A percentile compares a stretch with the other conserved stretches of the same genome.
phyloP scores from a whole-genome alignment of 2,329 filamentous ascomycete genomes.

The Fonsecaea erecta region DNA sequence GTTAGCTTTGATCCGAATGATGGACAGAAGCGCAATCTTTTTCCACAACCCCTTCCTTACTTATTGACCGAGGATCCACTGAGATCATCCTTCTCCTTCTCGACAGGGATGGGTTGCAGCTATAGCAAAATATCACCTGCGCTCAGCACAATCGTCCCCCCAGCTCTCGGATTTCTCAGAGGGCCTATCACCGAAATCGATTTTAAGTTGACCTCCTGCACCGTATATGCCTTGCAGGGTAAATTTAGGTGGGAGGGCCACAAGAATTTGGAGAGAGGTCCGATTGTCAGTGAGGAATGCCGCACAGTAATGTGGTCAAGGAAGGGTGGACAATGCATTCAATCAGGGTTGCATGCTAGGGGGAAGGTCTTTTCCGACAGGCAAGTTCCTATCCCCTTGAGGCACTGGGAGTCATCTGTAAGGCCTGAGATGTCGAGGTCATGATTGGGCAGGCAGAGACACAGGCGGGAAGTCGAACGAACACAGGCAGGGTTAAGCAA shows the following conservation, averaged over 20 bases:
- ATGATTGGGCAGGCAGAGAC: conserved; percentile 31
- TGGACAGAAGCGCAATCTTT: conserved; percentile 28
- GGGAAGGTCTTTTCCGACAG: conserved; percentile 8
- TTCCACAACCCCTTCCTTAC: conserved; percentile 12
- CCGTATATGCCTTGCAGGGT: not conserved
- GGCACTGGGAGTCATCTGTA: conserved; percentile 25
- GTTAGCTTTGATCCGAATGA: conserved; percentile 22
- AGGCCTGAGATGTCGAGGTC: conserved; percentile 10
- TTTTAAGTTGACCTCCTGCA: conserved; percentile 1
- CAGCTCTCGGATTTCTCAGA: conserved; percentile 6
- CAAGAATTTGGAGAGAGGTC: conserved; percentile 10
- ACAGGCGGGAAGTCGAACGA: conserved; percentile 8
- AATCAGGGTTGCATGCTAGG: conserved; percentile 1
- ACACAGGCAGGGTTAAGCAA: conserved; percentile 24
- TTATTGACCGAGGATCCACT: conserved; percentile 23
- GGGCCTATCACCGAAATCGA: not conserved
- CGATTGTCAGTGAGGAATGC: conserved; percentile 26
- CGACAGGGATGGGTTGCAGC: not conserved
- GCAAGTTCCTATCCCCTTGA: conserved; percentile 26
- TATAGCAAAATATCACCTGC: not conserved
- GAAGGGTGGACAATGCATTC: conserved; percentile 13
- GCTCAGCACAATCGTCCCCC: conserved; percentile 1
- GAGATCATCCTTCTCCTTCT: conserved; percentile 13
- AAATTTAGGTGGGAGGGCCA: not conserved
- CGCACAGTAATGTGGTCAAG: conserved; percentile 11